Conservation (phyloP, 352 stramenopile genomes). For the Phytophthora aleatoria region DNA sequence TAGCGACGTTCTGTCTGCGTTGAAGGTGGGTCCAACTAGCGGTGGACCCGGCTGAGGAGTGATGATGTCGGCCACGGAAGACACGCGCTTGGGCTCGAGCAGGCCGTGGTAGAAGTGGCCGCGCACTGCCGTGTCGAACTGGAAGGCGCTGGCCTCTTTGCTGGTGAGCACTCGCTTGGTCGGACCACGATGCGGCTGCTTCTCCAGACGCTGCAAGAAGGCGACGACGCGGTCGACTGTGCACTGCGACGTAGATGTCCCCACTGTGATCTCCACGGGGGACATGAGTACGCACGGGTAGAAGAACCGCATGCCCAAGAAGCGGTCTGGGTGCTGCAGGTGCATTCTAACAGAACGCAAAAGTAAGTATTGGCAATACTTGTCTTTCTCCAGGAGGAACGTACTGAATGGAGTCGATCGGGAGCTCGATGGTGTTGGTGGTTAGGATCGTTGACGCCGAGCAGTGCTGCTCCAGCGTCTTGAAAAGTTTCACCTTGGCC, state of each 20-base stretch:
- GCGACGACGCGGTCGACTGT: slow-evolving; percentile 50
- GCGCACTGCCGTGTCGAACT: slow-evolving; percentile 66
- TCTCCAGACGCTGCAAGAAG: slow-evolving; percentile 60
- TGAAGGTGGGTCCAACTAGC: slow-evolving; percentile 37
- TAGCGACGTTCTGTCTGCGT: slow-evolving; percentile 42
- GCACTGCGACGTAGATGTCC: slow-evolving; percentile 39
- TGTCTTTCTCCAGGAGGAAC: slow-evolving; percentile 5
- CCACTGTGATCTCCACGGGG: slow-evolving; percentile 62
- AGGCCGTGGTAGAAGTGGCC: slow-evolving; percentile 70
- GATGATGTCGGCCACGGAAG: slow-evolving; percentile 49
- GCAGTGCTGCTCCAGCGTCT: slow-evolving; percentile 57
- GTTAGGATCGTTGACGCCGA: slow-evolving; percentile 59
- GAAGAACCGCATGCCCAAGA: slow-evolving; percentile 79
- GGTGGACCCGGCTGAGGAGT: slow-evolving; percentile 43
- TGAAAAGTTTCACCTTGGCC: slow-evolving; percentile 66
- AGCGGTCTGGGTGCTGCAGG: slow-evolving; percentile 47
- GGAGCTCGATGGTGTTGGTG: slow-evolving; percentile 68
- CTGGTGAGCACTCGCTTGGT: slow-evolving; percentile 62
- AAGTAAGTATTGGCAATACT: slow-evolving; percentile 1
- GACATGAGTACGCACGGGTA: slow-evolving; percentile 69
- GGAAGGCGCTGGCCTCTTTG: slow-evolving; percentile 60
- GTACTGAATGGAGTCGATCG: slow-evolving; percentile 69
- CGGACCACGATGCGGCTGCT: slow-evolving; percentile 64
- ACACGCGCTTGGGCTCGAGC: slow-evolving; percentile 47
- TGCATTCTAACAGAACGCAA: slow-evolving; percentile 29